phyloP scores from a whole-genome alignment of 495 filamentous ascomycete species.

The Aspergillus sclerotioniger region DNA sequence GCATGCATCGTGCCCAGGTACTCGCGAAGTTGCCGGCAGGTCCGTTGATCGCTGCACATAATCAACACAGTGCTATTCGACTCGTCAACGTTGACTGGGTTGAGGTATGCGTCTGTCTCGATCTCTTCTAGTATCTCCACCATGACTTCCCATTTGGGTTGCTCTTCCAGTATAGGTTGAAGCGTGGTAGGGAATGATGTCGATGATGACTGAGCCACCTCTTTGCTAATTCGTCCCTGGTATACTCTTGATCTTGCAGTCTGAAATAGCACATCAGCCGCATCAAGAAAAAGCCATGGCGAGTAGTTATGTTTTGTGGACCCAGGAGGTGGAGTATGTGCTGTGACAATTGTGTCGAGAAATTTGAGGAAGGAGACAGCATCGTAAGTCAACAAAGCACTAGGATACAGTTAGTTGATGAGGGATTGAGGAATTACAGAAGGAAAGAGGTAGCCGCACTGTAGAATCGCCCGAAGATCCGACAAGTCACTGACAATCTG shows the following conservation, averaged over 20 bases:
- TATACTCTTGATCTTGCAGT: conserved; percentile 91
- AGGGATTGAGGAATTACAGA: background rate
- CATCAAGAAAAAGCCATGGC: conserved; percentile 95
- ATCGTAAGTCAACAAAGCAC: conserved; percentile 78
- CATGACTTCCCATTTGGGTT: conserved; percentile 88
- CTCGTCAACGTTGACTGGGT: conserved; percentile 70
- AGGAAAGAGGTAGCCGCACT: conserved; percentile 44
- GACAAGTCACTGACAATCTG: conserved; percentile 89
- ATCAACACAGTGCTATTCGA: conserved; percentile 89
- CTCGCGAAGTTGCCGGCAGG: conserved; percentile 85
- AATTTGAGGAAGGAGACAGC: conserved; percentile 90
- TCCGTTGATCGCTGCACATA: conserved; percentile 90
- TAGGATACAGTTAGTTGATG: conserved; percentile 25
- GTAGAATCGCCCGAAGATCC: conserved; percentile 81
- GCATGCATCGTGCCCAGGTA: conserved; percentile 90
- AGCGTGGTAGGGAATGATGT: conserved; percentile 62
- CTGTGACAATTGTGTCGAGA: conserved; percentile 89
- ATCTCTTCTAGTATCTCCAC: conserved; percentile 90
- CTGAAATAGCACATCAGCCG: conserved; percentile 89
- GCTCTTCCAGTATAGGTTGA: conserved; percentile 87
- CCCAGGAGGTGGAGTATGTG: conserved; percentile 83
- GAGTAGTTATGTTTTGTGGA: conserved; percentile 85
- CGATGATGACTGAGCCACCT: conserved; percentile 32
- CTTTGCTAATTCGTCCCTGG: conserved; percentile 58
- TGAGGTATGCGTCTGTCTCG: conserved; percentile 84